Percentiles rank a stretch among this genome's conserved stretches.
phyloP scores from a whole-genome alignment of 306 rosid species.

The Cajanus cajan region DNA sequence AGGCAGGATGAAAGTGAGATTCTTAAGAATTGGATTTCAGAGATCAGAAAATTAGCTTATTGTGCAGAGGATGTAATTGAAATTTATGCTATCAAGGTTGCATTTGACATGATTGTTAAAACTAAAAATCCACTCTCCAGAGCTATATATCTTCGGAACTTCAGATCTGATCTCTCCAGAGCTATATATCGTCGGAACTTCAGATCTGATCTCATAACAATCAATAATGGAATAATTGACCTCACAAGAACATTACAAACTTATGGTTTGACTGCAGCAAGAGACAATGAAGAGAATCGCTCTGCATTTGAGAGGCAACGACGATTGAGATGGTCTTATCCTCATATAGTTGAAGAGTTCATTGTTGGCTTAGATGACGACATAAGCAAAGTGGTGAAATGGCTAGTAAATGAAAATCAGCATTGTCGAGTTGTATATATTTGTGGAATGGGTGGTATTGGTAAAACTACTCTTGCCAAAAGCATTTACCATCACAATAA shows the following conservation, averaged over 20 bases:
- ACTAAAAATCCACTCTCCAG: conserved; percentile 13
- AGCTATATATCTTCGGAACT: conserved; percentile 17
- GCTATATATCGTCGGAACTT: conserved; percentile 20
- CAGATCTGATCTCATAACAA: conserved; percentile 24
- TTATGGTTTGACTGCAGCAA: conserved; percentile 35
- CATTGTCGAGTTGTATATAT: conserved; percentile 32
- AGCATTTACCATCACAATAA: conserved; percentile 31
- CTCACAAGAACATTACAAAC: conserved; percentile 36
- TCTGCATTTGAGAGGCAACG: conserved; percentile 8
- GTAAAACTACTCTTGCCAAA: conserved; percentile 63
- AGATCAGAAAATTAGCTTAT: conserved; percentile 45
- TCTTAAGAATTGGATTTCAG: conserved; percentile 39
- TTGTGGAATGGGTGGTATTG: conserved; percentile 63
- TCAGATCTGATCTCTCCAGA: conserved; percentile 31
- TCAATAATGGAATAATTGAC: conserved; percentile 33
- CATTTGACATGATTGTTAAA: neutral
- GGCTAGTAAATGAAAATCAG: conserved; percentile 29
- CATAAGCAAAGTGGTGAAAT: conserved; percentile 21
- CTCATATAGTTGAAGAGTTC: conserved; percentile 46
- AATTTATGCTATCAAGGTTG: conserved; percentile 37
- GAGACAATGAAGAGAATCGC: neutral
- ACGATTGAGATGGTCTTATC: conserved; percentile 41
- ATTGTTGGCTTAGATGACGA: conserved; percentile 46
- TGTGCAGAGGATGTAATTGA: conserved; percentile 53
- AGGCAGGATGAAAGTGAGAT: conserved; percentile 37